phyloP scores from a whole-genome alignment of 345 rosid genomes.

The Bruguiera gymnorhiza region DNA sequence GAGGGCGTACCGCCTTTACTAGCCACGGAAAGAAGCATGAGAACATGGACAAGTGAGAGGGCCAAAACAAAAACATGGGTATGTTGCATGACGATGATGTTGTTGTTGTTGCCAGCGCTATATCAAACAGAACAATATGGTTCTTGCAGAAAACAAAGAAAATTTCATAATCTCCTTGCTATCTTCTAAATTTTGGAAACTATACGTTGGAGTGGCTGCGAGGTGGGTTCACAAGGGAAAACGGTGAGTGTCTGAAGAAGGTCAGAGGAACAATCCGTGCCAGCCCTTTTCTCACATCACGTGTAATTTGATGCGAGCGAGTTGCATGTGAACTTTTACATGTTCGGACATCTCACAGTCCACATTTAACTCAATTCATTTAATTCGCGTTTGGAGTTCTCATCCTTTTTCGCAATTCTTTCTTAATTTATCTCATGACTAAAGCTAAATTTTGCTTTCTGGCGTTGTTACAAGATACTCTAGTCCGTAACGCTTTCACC shows the following conservation, averaged over 20 bases:
- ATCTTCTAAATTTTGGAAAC: background rate
- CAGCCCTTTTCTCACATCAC: constrained; percentile 12
- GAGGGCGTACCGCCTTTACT: constrained; percentile 39
- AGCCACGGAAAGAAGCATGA: constrained; percentile 25
- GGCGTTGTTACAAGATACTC: no score
- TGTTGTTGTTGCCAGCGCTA: background rate
- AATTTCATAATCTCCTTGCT: background rate
- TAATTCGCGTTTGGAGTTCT: no score
- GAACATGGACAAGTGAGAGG: constrained; percentile 30
- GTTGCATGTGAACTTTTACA: constrained; percentile 16
- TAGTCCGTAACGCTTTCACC: no score
- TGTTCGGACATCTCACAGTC: background rate
- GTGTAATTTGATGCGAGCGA: constrained; percentile 7
- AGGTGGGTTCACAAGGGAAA: constrained; percentile 30
- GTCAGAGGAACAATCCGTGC: constrained; percentile 9
- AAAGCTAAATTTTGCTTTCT: no score
- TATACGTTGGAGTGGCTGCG: background rate
- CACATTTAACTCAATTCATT: no score
- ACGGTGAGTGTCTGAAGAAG: constrained; percentile 10
- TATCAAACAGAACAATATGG: background rate
- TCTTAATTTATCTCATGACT: no score
- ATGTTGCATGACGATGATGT: constrained; percentile 22
- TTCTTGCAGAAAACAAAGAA: background rate
- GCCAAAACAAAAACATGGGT: background rate
- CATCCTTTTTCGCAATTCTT: no score